Evolutionary conservation across 2,329 filamentous ascomycete genomes (phyloP), one percentile per base, ranked within the genome.

Genomic region (Leptographium wingfieldii): DNA sequence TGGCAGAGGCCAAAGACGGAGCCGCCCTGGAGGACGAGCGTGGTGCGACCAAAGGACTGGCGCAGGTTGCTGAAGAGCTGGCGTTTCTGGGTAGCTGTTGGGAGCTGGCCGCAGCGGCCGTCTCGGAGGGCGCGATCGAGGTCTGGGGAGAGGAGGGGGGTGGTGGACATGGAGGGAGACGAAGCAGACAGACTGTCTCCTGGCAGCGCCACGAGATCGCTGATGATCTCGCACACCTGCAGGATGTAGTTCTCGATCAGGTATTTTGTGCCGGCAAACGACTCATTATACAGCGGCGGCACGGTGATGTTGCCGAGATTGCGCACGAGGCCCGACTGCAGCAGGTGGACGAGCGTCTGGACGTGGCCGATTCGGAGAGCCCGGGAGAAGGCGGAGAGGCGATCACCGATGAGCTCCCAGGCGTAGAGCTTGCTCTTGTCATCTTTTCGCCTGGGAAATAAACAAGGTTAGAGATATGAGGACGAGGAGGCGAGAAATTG

Each of bases 1-100:
- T 96, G 92, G 67, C 90, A 96, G 11, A 96, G 74, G 2, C 92
- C 92, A 67, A 96, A 96, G 61, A 95, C 92, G 51, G 90, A 88
- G 16, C 92, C 92, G 55, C 92, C 92, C 70, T 96, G 91, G 1
- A 96, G 73, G 5, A 96, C 87, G 29, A 96, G 78, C 0, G 88
- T 91, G 60, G 86, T 94, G 64, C 91, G 80, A 11, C 92, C 92
- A 73, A 95, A 95, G 0, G 90, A 89, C 70, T 94, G 90, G 12
- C 92, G 80, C 11, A 90, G 90, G 71, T 95, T 90, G 67, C 94
- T 88, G 58, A 96, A 78, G 60, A 95, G 82, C 72, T 95, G 89
- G 59, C 95, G 76, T 74, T 95, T 96, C 55, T 61, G 58, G 31
- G 56, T 43, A 2, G 46, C 19, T 10, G 63, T 56, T 55, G 25